Conservation (phyloP, 2,329 filamentous ascomycete genomes). For the Chlorencoelia australis region DNA sequence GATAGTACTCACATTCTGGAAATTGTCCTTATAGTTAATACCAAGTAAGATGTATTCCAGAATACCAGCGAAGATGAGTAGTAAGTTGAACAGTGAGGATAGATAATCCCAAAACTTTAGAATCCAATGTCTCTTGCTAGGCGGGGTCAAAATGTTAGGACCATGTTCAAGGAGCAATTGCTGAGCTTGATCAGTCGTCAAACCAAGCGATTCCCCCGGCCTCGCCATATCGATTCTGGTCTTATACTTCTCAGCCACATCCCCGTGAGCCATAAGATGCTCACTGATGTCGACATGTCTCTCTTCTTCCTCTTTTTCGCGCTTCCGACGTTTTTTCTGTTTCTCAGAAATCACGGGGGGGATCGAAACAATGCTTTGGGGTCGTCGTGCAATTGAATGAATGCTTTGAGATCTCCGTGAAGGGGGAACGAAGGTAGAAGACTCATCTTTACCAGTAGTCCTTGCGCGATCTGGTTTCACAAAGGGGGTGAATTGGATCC, state of each 20-base stretch:
- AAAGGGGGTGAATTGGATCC: constrained; percentile 3
- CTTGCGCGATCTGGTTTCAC: constrained; percentile 2
- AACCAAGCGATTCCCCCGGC: constrained; percentile 9
- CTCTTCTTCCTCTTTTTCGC: constrained; percentile 8
- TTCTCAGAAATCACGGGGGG: constrained; percentile 10
- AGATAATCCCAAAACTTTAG: constrained; percentile 9
- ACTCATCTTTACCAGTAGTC: not conserved
- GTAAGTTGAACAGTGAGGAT: constrained; percentile 11
- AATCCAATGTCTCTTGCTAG: constrained; percentile 9
- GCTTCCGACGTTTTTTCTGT: constrained; percentile 5
- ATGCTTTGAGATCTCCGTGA: too few species aligned
- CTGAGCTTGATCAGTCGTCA: constrained; percentile 6
- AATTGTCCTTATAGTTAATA: constrained; percentile 11
- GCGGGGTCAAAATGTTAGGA: constrained; percentile 11
- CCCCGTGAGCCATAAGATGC: constrained; percentile 9
- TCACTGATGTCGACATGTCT: constrained; percentile 11
- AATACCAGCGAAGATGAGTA: constrained; percentile 10
- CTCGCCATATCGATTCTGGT: constrained; percentile 9
- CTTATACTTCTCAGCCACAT: constrained; percentile 10
- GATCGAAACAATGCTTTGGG: constrained; percentile 5
- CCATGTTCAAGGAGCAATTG: constrained; percentile 9
- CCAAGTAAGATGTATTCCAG: constrained; percentile 13
- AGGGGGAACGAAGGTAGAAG: not conserved
- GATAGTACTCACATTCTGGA: constrained; percentile 9
- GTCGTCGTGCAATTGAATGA: not conserved